phyloP scores from a whole-genome alignment of 768 basidiomycete genomes.

The Daedalea quercina region DNA sequence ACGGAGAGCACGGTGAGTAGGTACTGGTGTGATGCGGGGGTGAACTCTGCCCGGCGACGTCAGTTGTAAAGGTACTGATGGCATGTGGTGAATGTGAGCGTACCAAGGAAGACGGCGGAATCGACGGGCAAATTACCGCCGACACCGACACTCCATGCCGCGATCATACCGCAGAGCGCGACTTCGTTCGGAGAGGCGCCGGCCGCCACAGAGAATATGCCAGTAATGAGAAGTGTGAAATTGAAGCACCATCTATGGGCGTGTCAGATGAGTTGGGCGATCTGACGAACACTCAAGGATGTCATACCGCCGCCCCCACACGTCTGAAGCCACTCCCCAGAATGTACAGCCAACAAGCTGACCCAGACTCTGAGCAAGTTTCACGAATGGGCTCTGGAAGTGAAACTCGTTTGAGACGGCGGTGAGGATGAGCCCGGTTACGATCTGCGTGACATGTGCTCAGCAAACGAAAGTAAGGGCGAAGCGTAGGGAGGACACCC shows the following conservation, averaged over 20 bases:
- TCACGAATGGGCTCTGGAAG: conserved; percentile 53
- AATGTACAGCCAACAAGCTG: conserved; percentile 61
- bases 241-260: conserved; percentile 56
- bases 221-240: conserved; percentile 58
- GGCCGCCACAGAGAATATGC: conserved; percentile 57
- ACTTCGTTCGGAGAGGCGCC: conserved; percentile 51
- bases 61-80: too few species aligned
- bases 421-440: conserved; percentile 57
- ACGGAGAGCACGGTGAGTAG: conserved; percentile 70
- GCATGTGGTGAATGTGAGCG: conserved; percentile 5
- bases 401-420: conserved; percentile 62
- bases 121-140: conserved; percentile 74
- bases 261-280: too few species aligned
- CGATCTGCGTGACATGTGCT: conserved; percentile 24
- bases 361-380: conserved; percentile 67
- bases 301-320: conserved; percentile 55
- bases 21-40: conserved; percentile 70
- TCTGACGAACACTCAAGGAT: neutral
- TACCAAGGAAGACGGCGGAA: conserved; percentile 69
- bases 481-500: neutral
- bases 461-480: neutral
- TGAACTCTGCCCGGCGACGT: conserved; percentile 42
- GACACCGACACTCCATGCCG: conserved; percentile 60
- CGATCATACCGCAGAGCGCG: conserved; percentile 44
- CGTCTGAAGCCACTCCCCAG: conserved; percentile 62